A percentile compares a stretch with the other conserved stretches of the same genome.
Conservation (phyloP, 306 rosid genomes). For the Vigna radiata region DNA sequence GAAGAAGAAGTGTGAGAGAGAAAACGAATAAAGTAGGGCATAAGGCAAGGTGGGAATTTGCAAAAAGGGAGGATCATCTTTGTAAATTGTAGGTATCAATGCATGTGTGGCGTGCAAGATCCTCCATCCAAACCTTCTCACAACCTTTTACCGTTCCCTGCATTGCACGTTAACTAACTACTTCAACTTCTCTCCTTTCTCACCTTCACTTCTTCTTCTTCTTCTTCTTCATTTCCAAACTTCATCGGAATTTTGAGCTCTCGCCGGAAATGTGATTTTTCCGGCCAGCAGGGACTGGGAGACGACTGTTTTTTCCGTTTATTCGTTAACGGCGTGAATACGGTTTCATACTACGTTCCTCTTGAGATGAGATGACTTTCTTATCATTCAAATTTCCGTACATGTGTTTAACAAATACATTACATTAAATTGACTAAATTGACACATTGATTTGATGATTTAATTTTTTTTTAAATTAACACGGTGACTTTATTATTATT, state of each 20-base stretch:
- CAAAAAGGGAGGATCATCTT: conserved; percentile 40
- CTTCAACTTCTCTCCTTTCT: conserved; percentile 16
- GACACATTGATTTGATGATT: background rate
- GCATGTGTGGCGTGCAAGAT: conserved; percentile 54
- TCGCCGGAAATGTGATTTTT: background rate
- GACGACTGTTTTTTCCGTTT: background rate
- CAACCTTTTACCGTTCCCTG: conserved; percentile 23
- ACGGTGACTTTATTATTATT: no score
- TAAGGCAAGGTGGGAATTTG: conserved; percentile 49
- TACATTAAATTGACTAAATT: no score
- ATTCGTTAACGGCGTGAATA: conserved; percentile 23
- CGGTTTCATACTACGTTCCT: background rate
- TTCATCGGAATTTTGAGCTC: background rate
- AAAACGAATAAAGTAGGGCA: conserved; percentile 52
- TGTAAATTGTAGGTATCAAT: background rate
- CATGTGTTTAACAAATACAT: no score
- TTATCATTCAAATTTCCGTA: background rate
- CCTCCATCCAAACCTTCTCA: conserved; percentile 45
- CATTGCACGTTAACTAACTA: conserved; percentile 44
- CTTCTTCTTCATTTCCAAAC: background rate
- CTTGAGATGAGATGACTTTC: background rate
- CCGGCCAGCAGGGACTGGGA: background rate
- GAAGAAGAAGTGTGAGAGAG: conserved; percentile 50
- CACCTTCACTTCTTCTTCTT: conserved; percentile 25
- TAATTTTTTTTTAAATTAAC: no score